Conservation (phyloP, 192 early-diverging fungal species). For the Coemansia sp. region DNA sequence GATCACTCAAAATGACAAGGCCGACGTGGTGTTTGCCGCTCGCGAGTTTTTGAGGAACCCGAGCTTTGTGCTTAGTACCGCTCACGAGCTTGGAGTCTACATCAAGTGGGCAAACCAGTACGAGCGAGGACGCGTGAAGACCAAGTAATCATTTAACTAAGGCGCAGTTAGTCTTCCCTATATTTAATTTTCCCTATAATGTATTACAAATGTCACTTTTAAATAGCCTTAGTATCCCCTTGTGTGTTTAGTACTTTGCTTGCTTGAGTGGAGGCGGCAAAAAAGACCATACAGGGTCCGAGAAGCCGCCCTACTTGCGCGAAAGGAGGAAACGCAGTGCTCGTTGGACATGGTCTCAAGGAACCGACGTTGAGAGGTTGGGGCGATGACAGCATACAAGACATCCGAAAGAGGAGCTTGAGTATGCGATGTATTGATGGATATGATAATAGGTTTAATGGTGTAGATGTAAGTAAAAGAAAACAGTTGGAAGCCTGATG, state of each 20-base stretch:
- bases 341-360: background rate
- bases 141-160: slow-evolving; percentile 12
- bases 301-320: background rate
- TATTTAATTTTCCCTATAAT: too few relatives aligned
- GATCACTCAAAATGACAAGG: slow-evolving; percentile 63
- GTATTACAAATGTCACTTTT: too few relatives aligned
- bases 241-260: background rate
- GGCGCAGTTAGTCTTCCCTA: too few relatives aligned
- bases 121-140: slow-evolving; percentile 47
- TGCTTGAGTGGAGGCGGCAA: background rate
- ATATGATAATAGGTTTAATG: too few relatives aligned
- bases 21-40: slow-evolving; percentile 76
- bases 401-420: too few relatives aligned
- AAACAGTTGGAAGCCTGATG: too few relatives aligned
- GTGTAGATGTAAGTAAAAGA: too few relatives aligned
- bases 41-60: slow-evolving; percentile 73
- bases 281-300: background rate
- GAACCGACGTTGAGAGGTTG: background rate
- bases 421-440: too few relatives aligned
- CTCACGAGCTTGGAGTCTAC: slow-evolving; percentile 66
- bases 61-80: slow-evolving; percentile 67
- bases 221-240: background rate
- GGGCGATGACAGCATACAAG: background rate
- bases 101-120: slow-evolving; percentile 69
- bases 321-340: background rate